Conservation (phyloP, 2,329 filamentous ascomycete genomes). For the Fusarium phyllophilum region DNA sequence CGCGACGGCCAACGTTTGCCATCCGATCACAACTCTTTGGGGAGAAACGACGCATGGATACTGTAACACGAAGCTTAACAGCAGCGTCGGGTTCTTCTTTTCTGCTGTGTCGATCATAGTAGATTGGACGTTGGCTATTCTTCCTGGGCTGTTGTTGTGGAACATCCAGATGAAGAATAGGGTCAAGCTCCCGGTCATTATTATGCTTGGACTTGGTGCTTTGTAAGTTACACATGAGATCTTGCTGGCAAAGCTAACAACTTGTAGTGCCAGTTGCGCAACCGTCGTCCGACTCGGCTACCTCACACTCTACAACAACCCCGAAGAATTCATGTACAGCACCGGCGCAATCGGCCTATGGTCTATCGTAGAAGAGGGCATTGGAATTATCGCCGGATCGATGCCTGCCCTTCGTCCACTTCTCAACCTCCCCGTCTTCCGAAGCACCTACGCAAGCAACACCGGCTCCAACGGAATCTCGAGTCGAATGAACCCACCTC, state of each 20-base stretch:
- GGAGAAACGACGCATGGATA: conserved; percentile 18
- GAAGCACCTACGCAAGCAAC: conserved; percentile 19
- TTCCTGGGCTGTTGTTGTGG: conserved; percentile 42
- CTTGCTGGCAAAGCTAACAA: not conserved
- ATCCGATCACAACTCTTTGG: conserved; percentile 42
- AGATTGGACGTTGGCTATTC: conserved; percentile 40
- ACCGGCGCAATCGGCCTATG: conserved; percentile 38
- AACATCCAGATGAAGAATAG: conserved; percentile 42
- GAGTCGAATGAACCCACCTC: not conserved
- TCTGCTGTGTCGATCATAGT: conserved; percentile 42
- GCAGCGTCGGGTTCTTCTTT: conserved; percentile 40
- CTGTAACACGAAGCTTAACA: conserved; percentile 31
- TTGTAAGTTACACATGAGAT: conserved; percentile 9
- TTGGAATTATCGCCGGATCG: conserved; percentile 39
- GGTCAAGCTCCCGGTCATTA: conserved; percentile 35
- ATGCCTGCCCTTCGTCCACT: conserved; percentile 38
- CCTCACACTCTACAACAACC: conserved; percentile 36
- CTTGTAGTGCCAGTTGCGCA: conserved; percentile 32
- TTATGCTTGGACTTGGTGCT: conserved; percentile 36
- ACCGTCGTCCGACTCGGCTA: conserved; percentile 38
- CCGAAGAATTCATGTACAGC: conserved; percentile 37
- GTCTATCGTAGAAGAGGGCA: conserved; percentile 39
- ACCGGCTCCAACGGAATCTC: conserved; percentile 8
- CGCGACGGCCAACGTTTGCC: conserved; percentile 37
- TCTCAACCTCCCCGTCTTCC: conserved; percentile 29